A percentile compares a stretch with the other conserved stretches of the same genome.
phyloP scores from a whole-genome alignment of 345 rosid genomes.

The Hibiscus tridactylites region DNA sequence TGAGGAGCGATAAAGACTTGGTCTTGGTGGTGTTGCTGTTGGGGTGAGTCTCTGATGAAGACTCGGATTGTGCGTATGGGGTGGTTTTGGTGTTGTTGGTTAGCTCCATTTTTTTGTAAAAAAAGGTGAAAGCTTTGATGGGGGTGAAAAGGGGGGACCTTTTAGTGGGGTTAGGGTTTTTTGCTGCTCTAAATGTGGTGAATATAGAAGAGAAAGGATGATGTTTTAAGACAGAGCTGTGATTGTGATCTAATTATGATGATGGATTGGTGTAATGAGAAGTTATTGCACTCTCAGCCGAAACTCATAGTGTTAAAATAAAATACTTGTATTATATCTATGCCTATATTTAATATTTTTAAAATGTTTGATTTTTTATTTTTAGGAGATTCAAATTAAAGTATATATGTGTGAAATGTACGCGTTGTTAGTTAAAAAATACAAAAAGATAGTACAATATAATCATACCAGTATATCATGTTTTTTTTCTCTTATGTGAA shows the following conservation, averaged over 20 bases:
- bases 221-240: not conserved
- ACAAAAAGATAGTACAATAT: too few species aligned
- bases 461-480: too few species aligned
- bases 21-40: not conserved
- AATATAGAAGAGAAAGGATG: not conserved
- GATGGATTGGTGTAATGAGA: not conserved
- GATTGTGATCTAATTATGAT: not conserved
- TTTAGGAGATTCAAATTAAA: too few species aligned
- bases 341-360: too few species aligned
- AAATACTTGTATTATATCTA: too few species aligned
- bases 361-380: too few species aligned
- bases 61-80: slow-evolving; percentile 10
- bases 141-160: not conserved
- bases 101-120: slow-evolving; percentile 10
- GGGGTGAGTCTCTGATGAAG: not conserved
- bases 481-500: too few species aligned
- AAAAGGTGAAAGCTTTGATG: not conserved
- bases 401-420: too few species aligned
- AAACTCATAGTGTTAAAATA: too few species aligned
- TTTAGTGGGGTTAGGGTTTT: slow-evolving; percentile 7
- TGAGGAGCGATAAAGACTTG: slow-evolving; percentile 9
- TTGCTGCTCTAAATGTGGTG: not conserved
- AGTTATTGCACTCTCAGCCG: not conserved
- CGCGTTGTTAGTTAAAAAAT: too few species aligned
- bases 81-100: slow-evolving; percentile 8